Conservation (phyloP, 1,139 yeast genomes). For the Sugiyamaella neomexicana region DNA sequence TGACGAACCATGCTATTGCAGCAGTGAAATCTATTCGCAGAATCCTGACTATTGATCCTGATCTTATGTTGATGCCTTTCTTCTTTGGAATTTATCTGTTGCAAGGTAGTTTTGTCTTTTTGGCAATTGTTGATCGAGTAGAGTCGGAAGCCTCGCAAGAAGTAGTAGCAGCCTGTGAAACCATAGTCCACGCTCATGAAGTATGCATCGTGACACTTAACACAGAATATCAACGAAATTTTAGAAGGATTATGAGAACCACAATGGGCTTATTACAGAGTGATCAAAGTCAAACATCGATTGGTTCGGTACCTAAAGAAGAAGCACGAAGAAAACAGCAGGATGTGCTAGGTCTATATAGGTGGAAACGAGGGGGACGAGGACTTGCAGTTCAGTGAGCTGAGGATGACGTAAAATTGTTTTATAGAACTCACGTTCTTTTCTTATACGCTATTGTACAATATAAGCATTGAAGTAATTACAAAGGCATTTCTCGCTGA, state of each 20-base stretch:
- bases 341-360: constrained; percentile 34
- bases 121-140: constrained; percentile 34
- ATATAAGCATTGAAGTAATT: constrained; percentile 7
- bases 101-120: constrained; percentile 36
- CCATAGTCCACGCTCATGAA: constrained; percentile 39
- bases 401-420: constrained; percentile 6
- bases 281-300: constrained; percentile 23
- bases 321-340: constrained; percentile 34
- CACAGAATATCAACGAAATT: constrained; percentile 39
- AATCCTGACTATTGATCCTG: constrained; percentile 37
- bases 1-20: constrained; percentile 33
- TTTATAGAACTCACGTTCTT: not conserved
- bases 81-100: constrained; percentile 38
- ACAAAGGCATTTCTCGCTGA: too few species aligned
- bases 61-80: constrained; percentile 38
- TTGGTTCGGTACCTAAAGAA: constrained; percentile 27
- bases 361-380: constrained; percentile 36
- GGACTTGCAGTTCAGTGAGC: constrained; percentile 32
- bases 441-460: constrained; percentile 3
- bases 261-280: constrained; percentile 26
- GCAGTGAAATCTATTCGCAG: constrained; percentile 35
- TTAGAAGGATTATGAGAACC: constrained; percentile 36
- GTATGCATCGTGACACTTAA: constrained; percentile 39
- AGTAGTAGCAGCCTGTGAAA: constrained; percentile 38
- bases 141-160: constrained; percentile 38